Percentiles rank a stretch among this genome's conserved stretches.
These are phyloP conservation scores for Colletotrichum paranaense DNA, from an alignment of 2,329 filamentous ascomycete species.

Conservation along the genomic window DNA sequence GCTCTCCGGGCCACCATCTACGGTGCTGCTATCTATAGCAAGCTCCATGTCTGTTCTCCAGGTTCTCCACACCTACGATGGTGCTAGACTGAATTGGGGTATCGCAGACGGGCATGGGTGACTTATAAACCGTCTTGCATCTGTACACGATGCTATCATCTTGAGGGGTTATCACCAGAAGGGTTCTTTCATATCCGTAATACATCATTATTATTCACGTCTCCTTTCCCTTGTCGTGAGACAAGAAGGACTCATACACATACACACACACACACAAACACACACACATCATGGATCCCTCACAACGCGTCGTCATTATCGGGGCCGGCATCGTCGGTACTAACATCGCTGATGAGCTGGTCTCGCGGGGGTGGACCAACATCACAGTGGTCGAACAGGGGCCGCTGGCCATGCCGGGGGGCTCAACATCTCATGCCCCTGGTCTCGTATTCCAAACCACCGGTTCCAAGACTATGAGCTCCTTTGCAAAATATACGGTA, in stretches of 20 bases:
- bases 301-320: constrained; percentile 66
- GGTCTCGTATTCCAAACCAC: constrained; percentile 74
- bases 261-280: neutral
- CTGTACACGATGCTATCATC: neutral
- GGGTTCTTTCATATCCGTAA: neutral
- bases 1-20: constrained; percentile 1
- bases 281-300: constrained; percentile 43
- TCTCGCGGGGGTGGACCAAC: constrained; percentile 70
- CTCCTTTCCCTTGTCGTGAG: neutral
- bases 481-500: constrained; percentile 70
- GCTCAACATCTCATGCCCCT: constrained; percentile 74
- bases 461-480: constrained; percentile 66
- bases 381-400: constrained; percentile 75
- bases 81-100: constrained; percentile 16
- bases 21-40: constrained; percentile 16
- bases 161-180: neutral
- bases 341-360: constrained; percentile 73
- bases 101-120: neutral
- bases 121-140: constrained; percentile 15
- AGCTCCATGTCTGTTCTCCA: neutral
- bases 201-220: neutral
- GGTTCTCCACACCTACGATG: constrained; percentile 5
- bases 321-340: constrained; percentile 74
- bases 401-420: constrained; percentile 70
- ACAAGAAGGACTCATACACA: neutral